Evolutionary conservation across 176 grass and related monocot genomes (phyloP).

Genomic region (Chloris gayana): DNA sequence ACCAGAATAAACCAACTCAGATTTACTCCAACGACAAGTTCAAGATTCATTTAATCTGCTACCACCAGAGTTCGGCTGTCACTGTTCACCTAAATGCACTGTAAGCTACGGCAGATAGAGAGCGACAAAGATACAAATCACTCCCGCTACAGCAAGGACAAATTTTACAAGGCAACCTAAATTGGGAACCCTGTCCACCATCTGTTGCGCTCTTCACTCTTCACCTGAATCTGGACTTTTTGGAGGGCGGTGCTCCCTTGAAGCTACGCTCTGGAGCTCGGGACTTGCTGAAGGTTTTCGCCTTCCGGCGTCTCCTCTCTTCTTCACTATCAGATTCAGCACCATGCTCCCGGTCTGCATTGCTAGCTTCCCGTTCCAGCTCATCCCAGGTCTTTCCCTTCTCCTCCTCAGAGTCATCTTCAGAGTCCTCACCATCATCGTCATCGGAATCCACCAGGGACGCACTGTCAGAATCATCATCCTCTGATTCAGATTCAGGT

Average conservation of each 20-base stretch:
- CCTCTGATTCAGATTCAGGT: constrained; percentile 68
- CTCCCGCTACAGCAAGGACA: not conserved
- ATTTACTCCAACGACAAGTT: constrained; percentile 18
- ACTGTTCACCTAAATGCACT: not conserved
- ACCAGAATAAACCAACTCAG: not conserved
- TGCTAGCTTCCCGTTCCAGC: constrained; percentile 79
- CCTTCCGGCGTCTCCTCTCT: constrained; percentile 77
- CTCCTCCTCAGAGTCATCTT: constrained; percentile 84
- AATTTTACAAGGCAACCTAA: constrained; percentile 5
- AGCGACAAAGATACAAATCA: not conserved
- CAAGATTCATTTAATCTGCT: not conserved
- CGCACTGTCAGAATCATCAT: constrained; percentile 55
- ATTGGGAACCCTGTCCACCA: not conserved
- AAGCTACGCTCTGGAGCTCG: constrained; percentile 48
- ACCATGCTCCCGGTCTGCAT: constrained; percentile 69
- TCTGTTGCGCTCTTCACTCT: not conserved
- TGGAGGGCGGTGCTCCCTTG: constrained; percentile 39
- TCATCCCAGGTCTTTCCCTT: constrained; percentile 97
- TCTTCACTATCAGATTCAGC: constrained; percentile 86
- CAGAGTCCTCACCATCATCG: constrained; percentile 42
- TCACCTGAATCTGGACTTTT: constrained; percentile 61
- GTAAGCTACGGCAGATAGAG: not conserved
- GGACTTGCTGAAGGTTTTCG: constrained; percentile 47
- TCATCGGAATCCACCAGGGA: constrained; percentile 73
- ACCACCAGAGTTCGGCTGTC: not conserved